phyloP scores from a whole-genome alignment of 345 rosid genomes.

The Microcos paniculata region DNA sequence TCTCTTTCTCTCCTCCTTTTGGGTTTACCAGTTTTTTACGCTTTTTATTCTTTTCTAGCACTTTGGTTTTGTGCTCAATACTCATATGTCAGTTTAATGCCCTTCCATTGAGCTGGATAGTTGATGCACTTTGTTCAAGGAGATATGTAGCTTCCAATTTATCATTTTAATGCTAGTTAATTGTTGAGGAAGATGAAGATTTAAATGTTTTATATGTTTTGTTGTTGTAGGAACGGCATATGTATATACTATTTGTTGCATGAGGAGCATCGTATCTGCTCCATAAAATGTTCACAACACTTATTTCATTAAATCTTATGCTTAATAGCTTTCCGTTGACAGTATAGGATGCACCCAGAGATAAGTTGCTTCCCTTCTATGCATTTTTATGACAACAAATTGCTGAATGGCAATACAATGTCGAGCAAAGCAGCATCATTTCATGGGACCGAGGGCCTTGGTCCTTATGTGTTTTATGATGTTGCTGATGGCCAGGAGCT shows the following conservation, averaged over 20 bases:
- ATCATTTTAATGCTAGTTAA: background rate
- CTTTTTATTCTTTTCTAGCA: background rate
- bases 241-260: background rate
- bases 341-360: conserved; percentile 99
- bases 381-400: conserved; percentile 84
- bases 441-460: conserved; percentile 64
- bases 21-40: background rate
- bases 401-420: conserved; percentile 75
- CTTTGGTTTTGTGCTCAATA: background rate
- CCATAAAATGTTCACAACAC: background rate
- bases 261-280: background rate
- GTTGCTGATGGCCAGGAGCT: conserved; percentile 80
- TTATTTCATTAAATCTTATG: conserved; percentile 9
- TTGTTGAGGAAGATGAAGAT: conserved; percentile 1
- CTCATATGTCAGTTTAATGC: background rate
- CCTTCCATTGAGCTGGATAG: too few relatives aligned
- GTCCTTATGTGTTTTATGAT: conserved; percentile 86
- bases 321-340: conserved; percentile 35
- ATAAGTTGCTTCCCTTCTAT: conserved; percentile 84
- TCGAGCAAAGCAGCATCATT: conserved; percentile 66
- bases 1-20: background rate
- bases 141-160: background rate
- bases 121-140: background rate
- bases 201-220: background rate
- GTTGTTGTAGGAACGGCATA: background rate